Percentiles rank a stretch among this genome's conserved stretches.
phyloP scores from a whole-genome alignment of 352 stramenopile species.

The Halophytophthora polymorphica region DNA sequence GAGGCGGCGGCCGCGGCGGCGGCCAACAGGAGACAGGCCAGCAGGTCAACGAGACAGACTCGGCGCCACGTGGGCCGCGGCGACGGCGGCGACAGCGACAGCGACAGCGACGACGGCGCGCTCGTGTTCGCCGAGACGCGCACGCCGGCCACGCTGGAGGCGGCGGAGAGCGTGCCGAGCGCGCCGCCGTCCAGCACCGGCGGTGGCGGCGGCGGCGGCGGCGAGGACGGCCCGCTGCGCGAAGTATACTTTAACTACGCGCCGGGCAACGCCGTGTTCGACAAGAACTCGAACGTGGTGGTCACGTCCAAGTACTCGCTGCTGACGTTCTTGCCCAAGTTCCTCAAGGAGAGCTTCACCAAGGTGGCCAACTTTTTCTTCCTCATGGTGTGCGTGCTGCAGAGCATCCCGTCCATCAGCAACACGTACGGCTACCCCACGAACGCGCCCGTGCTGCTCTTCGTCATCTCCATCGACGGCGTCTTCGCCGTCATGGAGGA shows the following conservation, averaged over 20 bases:
- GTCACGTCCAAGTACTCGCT: constrained; percentile 91
- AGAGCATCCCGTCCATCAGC: constrained; percentile 74
- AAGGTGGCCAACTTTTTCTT: constrained; percentile 94
- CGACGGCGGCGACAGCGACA: constrained; percentile 6
- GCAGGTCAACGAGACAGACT: neutral
- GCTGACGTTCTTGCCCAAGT: constrained; percentile 83
- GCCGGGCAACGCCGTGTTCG: constrained; percentile 57
- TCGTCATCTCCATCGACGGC: constrained; percentile 86
- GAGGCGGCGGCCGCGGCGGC: neutral
- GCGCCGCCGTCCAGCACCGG: constrained; percentile 7
- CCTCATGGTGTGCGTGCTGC: constrained; percentile 84
- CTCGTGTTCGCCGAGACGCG: constrained; percentile 15
- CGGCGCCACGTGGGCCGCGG: constrained; percentile 4
- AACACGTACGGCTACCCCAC: constrained; percentile 82
- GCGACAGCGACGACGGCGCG: constrained; percentile 25
- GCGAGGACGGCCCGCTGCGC: constrained; percentile 21
- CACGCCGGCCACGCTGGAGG: neutral
- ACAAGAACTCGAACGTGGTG: constrained; percentile 84
- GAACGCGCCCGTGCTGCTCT: constrained; percentile 79
- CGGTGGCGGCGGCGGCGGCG: constrained; percentile 4
- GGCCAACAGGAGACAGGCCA: no score
- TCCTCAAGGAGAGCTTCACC: constrained; percentile 85
- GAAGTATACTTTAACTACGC: constrained; percentile 79
- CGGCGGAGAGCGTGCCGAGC: constrained; percentile 1
- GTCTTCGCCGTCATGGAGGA: constrained; percentile 88